Conservation (phyloP, 106 monocot species). For the Xerophyta viscosa region DNA sequence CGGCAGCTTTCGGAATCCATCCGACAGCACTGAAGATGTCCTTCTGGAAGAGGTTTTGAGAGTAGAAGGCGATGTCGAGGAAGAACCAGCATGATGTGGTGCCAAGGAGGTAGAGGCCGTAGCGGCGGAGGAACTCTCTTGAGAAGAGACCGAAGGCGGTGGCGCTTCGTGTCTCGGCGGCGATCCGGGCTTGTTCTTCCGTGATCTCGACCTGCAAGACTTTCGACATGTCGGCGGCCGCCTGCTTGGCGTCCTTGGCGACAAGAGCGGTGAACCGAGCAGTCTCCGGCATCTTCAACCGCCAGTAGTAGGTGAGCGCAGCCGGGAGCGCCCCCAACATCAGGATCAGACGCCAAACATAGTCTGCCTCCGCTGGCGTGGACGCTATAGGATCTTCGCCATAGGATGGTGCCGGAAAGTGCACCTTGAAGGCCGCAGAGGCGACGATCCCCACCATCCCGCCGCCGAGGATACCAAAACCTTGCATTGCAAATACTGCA, state of each 20-base stretch:
- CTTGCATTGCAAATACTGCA: constrained; percentile 69
- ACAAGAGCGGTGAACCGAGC: constrained; percentile 35
- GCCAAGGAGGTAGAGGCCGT: no score
- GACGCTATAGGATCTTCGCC: constrained; percentile 8
- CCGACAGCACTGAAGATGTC: no score
- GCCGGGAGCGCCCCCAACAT: constrained; percentile 37
- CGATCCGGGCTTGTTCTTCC: constrained; percentile 6
- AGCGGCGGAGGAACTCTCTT: no score
- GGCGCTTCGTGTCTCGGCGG: background rate
- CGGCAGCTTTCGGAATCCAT: no score
- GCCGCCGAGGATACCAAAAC: constrained; percentile 49
- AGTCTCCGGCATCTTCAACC: constrained; percentile 41
- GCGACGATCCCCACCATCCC: constrained; percentile 31
- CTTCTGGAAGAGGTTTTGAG: no score
- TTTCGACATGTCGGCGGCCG: constrained; percentile 30
- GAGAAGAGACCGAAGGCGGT: constrained; percentile 24
- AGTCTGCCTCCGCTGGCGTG: constrained; percentile 21
- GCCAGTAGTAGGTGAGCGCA: constrained; percentile 32
- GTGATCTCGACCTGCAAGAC: constrained; percentile 26
- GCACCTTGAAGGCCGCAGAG: constrained; percentile 17
- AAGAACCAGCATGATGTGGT: no score
- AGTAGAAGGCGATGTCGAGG: no score
- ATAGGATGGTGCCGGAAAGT: constrained; percentile 16
- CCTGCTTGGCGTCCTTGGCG: constrained; percentile 28
- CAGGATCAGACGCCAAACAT: constrained; percentile 37